phyloP scores from a whole-genome alignment of 805 yeast genomes.

The Kazachstania kunashirensis region DNA sequence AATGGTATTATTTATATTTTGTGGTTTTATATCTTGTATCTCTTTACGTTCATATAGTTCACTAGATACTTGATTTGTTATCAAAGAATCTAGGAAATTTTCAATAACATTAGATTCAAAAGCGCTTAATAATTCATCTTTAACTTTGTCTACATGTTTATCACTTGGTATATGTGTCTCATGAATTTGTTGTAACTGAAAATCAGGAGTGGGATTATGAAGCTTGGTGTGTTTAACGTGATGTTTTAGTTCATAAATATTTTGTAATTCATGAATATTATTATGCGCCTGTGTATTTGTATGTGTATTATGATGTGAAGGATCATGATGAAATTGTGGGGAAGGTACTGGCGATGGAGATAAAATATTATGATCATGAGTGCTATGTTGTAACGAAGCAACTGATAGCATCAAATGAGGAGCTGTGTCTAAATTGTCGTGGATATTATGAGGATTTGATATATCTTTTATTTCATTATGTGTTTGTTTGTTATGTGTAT shows the following conservation, averaged over 20 bases:
- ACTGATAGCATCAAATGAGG: not conserved
- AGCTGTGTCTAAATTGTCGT: too few relatives aligned
- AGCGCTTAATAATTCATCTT: conserved; percentile 20
- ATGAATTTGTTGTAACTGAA: not conserved
- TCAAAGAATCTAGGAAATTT: conserved; percentile 24
- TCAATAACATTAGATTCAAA: conserved; percentile 29
- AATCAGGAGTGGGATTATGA: not conserved
- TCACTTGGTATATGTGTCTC: not conserved
- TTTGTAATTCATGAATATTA: not conserved
- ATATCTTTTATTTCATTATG: too few relatives aligned
- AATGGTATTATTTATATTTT: too few relatives aligned
- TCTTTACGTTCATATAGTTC: not conserved
- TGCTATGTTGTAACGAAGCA: not conserved
- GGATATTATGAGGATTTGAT: too few relatives aligned
- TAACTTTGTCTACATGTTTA: not conserved
- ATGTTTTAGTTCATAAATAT: not conserved
- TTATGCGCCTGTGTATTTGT: not conserved
- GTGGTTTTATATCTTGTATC: not conserved
- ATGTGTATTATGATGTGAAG: not conserved
- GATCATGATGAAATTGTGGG: not conserved
- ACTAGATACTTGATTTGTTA: conserved; percentile 10
- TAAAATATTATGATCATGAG: not conserved
- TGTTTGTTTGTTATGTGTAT: too few relatives aligned
- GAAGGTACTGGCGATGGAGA: conserved; percentile 1
- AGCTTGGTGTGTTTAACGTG: not conserved